Percentiles rank a stretch among this genome's conserved stretches.
Evolutionary conservation across 2,329 filamentous ascomycete genomes (phyloP).

Genomic region (Fusarium equiseti): DNA sequence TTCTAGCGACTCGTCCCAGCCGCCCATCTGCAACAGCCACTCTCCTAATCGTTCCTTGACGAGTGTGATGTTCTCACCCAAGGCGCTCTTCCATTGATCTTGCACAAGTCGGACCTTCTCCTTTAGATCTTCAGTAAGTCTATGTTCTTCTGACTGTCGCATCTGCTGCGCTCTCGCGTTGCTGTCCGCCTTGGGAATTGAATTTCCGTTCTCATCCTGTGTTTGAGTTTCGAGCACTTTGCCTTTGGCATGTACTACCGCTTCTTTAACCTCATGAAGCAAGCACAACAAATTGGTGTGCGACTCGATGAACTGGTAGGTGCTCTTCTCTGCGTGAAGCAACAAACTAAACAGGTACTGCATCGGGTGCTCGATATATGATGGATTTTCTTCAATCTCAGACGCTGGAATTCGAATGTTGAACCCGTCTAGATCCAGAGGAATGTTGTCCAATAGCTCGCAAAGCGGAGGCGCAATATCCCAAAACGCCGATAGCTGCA

Average conservation of each 20-base stretch:
- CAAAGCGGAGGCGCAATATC: constrained; percentile 91
- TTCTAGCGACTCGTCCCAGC: constrained; percentile 85
- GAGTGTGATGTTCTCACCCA: constrained; percentile 80
- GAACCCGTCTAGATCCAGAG: constrained; percentile 69
- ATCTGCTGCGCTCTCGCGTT: constrained; percentile 65
- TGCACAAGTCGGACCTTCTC: constrained; percentile 93
- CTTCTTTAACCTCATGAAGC: constrained; percentile 88
- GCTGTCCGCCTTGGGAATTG: constrained; percentile 51
- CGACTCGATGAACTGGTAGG: constrained; percentile 96
- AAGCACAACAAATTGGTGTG: constrained; percentile 93
- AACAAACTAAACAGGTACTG: constrained; percentile 92
- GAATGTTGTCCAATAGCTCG: constrained; percentile 83
- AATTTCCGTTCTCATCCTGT: constrained; percentile 53
- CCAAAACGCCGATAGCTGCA: constrained; percentile 96
- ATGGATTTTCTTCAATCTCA: constrained; percentile 88
- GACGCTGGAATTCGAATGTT: constrained; percentile 80
- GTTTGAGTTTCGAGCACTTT: constrained; percentile 76
- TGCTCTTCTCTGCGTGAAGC: constrained; percentile 89
- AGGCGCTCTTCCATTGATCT: constrained; percentile 87
- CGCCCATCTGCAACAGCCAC: constrained; percentile 81
- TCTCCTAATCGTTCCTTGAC: constrained; percentile 80
- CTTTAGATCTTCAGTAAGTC: constrained; percentile 87
- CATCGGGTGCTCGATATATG: constrained; percentile 82
- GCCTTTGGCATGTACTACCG: constrained; percentile 76
- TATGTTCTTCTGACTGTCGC: constrained; percentile 73